Evolutionary conservation across 176 grass and related monocot species (phyloP).

Genomic region (Coix lacrymajobi): DNA sequence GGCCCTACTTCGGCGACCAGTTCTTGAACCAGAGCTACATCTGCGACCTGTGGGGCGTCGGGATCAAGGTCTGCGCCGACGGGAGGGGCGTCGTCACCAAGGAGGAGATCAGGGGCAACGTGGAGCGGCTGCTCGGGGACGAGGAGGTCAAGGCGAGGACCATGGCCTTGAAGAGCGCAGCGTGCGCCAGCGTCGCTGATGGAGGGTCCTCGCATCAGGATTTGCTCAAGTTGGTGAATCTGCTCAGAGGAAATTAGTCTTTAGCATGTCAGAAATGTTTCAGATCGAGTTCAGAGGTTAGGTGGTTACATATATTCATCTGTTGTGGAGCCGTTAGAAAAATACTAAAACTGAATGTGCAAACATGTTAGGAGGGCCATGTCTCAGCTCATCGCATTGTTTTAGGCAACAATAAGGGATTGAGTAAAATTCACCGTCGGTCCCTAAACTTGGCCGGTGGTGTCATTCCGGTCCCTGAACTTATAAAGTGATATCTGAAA

Average conservation of each 20-base stretch:
- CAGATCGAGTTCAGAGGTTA: not conserved
- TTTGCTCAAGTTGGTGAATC: slow-evolving; percentile 30
- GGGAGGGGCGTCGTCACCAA: slow-evolving; percentile 28
- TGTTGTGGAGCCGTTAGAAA: not conserved
- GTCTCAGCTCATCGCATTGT: not conserved
- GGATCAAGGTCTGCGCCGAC: slow-evolving; percentile 14
- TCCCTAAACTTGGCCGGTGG: too few relatives aligned
- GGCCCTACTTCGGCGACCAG: slow-evolving; percentile 62
- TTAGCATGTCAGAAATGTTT: not conserved
- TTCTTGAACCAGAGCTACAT: slow-evolving; percentile 55
- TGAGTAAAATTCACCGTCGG: too few relatives aligned
- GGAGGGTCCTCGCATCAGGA: slow-evolving; percentile 33
- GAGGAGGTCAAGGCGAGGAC: slow-evolving; percentile 28
- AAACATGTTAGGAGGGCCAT: not conserved
- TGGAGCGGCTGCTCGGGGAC: slow-evolving; percentile 6
- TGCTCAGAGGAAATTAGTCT: slow-evolving; percentile 16
- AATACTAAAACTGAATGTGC: not conserved
- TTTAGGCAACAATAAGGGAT: not conserved
- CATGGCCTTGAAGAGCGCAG: slow-evolving; percentile 13
- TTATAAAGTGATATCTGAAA: too few relatives aligned
- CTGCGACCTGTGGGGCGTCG: slow-evolving; percentile 44
- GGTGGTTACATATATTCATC: not conserved
- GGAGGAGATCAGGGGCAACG: slow-evolving; percentile 43
- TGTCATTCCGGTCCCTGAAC: too few relatives aligned
- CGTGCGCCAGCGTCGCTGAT: slow-evolving; percentile 9